Percentiles rank a stretch among this genome's conserved stretches.
Conservation (phyloP, 768 basidiomycete species). For the Auriscalpium vulgare region DNA sequence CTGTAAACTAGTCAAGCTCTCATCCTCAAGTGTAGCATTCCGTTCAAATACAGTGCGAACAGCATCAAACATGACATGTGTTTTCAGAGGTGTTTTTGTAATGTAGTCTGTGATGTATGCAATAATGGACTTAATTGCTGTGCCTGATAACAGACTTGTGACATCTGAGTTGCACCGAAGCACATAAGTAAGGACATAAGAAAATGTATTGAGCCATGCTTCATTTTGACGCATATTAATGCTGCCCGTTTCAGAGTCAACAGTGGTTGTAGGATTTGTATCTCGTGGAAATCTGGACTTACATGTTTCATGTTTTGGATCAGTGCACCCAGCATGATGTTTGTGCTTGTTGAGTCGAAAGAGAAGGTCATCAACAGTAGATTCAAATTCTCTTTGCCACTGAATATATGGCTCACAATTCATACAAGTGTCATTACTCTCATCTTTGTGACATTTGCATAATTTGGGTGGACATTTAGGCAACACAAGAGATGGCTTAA, state of each 20-base stretch:
- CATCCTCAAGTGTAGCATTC: no score
- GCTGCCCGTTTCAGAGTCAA: conserved; percentile 23
- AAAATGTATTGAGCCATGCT: conserved; percentile 29
- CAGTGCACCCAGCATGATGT: conserved; percentile 24
- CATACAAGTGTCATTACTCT: not conserved
- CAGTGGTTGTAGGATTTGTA: conserved; percentile 16
- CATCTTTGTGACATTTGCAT: no score
- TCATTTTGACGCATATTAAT: conserved; percentile 25
- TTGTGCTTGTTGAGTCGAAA: no score
- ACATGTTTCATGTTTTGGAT: conserved; percentile 24
- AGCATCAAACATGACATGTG: conserved; percentile 30
- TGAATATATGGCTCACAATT: not conserved
- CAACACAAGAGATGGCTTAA: not conserved
- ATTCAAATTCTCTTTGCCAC: no score
- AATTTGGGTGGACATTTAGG: no score
- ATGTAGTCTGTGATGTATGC: conserved; percentile 38
- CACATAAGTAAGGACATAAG: conserved; percentile 24
- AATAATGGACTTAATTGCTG: conserved; percentile 30
- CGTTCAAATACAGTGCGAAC: no score
- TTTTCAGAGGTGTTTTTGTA: conserved; percentile 33
- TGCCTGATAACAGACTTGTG: conserved; percentile 30
- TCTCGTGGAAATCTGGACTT: conserved; percentile 28
- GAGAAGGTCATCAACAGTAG: no score
- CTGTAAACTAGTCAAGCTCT: no score
- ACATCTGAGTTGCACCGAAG: conserved; percentile 33